Evolutionary conservation across 441 rosid genomes (phyloP).

Genomic region (Gossypium gossypioides): DNA sequence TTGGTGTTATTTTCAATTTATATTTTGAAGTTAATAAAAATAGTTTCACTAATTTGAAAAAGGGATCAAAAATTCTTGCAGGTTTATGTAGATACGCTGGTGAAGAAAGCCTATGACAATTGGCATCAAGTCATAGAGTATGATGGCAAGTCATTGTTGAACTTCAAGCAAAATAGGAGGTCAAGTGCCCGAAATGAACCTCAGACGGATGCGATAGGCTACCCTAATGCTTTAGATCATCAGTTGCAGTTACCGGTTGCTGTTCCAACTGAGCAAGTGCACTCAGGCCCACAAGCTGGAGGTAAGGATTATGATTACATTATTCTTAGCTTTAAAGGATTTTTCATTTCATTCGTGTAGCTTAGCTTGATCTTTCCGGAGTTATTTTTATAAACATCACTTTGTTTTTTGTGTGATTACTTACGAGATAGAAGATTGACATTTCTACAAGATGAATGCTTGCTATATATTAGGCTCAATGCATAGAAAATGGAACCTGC

Average conservation of each 20-base stretch:
- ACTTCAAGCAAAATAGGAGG: conserved; percentile 55
- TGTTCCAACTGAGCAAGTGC: conserved; percentile 42
- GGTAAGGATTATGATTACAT: conserved; percentile 29
- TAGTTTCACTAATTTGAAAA: not conserved
- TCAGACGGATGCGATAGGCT: conserved; percentile 34
- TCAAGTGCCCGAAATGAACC: conserved; percentile 40
- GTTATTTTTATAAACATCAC: not conserved
- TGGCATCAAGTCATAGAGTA: conserved; percentile 83
- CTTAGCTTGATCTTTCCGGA: not conserved
- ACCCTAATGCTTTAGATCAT: conserved; percentile 42
- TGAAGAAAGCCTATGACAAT: conserved; percentile 93
- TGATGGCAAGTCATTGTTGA: conserved; percentile 76
- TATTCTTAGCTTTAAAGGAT: not conserved
- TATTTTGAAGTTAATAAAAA: not conserved
- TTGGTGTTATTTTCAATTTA: not conserved
- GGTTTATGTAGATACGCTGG: conserved; percentile 75
- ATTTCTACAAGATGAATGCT: not conserved
- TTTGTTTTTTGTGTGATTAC: not conserved
- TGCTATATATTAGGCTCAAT: not conserved
- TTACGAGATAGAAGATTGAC: not conserved
- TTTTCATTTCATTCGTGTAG: not conserved
- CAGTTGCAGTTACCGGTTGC: conserved; percentile 52
- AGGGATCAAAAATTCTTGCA: conserved; percentile 27
- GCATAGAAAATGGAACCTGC: not conserved
- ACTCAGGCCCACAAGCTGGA: conserved; percentile 45